Percentiles rank a stretch among this genome's conserved stretches.
phyloP scores from a whole-genome alignment of 768 basidiomycete species.

The Coprinopsis cinerea region DNA sequence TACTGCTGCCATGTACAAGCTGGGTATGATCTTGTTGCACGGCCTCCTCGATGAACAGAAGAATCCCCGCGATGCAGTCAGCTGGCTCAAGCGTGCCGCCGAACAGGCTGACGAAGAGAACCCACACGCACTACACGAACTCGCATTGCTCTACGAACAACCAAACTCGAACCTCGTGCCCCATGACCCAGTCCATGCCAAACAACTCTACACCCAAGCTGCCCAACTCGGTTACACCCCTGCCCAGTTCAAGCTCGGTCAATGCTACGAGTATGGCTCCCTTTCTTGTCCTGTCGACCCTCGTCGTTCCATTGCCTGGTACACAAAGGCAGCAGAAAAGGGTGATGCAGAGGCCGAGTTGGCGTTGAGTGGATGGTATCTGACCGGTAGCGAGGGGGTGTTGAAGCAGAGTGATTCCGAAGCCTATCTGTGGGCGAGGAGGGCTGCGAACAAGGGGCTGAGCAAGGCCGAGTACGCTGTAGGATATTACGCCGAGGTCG shows the following conservation, averaged over 20 bases:
- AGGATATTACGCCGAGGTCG: constrained; percentile 96
- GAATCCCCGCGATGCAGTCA: constrained; percentile 88
- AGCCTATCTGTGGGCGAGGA: constrained; percentile 97
- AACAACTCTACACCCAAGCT: constrained; percentile 82
- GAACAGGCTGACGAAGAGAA: constrained; percentile 98
- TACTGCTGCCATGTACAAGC: constrained; percentile 98
- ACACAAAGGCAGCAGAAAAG: constrained; percentile 96
- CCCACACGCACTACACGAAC: constrained; percentile 94
- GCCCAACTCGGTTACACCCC: constrained; percentile 91
- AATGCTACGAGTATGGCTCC: constrained; percentile 90
- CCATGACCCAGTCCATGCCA: constrained; percentile 77
- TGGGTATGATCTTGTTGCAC: constrained; percentile 94
- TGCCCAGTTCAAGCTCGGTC: constrained; percentile 92
- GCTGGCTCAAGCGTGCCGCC: constrained; percentile 91
- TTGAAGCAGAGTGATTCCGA: constrained; percentile 97
- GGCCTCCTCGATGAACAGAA: constrained; percentile 77
- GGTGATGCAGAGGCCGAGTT: constrained; percentile 93
- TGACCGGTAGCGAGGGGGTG: constrained; percentile 92
- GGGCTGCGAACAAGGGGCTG: constrained; percentile 93
- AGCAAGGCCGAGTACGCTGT: constrained; percentile 99
- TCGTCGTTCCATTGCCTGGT: constrained; percentile 93
- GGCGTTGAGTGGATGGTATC: constrained; percentile 96
- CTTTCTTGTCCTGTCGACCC: constrained; percentile 91
- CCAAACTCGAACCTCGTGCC: constrained; percentile 61
- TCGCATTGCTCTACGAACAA: constrained; percentile 82